These are phyloP conservation scores for Nosema granulosis DNA, from an alignment of 371 early-diverging fungal genomes.

Conservation along the genomic window DNA sequence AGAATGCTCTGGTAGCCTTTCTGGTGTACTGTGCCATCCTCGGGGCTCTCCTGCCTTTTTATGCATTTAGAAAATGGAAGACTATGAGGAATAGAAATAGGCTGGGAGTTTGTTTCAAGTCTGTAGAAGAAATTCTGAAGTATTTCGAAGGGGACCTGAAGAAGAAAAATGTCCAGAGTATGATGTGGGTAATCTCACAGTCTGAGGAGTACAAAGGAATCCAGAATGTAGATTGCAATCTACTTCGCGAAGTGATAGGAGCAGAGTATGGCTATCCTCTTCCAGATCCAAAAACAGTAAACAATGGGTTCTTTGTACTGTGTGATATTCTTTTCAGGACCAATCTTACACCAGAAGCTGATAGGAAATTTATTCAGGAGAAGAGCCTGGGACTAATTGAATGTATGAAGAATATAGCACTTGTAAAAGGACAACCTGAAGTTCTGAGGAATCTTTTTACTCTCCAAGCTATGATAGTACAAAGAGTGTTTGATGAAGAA, in stretches of 20 bases:
- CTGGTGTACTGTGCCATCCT: constrained; percentile 56
- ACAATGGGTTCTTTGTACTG: constrained; percentile 45
- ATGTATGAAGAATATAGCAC: constrained; percentile 35
- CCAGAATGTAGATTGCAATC: no score
- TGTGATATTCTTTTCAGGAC: constrained; percentile 51
- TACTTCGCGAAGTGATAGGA: constrained; percentile 35
- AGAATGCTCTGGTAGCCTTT: constrained; percentile 47
- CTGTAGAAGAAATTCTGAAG: constrained; percentile 44
- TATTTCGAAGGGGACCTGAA: constrained; percentile 47
- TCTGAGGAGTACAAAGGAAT: constrained; percentile 53
- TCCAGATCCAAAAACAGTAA: constrained; percentile 12
- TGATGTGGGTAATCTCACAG: constrained; percentile 40
- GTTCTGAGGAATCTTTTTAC: constrained; percentile 36
- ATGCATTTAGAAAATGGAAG: constrained; percentile 57
- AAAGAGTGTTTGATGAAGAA: constrained; percentile 58
- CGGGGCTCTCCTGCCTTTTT: constrained; percentile 56
- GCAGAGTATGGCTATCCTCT: constrained; percentile 46
- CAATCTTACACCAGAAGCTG: constrained; percentile 5
- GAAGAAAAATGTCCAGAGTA: constrained; percentile 13
- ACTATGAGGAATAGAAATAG: constrained; percentile 33
- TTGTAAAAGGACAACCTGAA: constrained; percentile 15
- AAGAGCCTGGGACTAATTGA: constrained; percentile 34
- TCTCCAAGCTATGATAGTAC: constrained; percentile 61
- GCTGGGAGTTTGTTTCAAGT: constrained; percentile 37
- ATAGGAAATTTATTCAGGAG: constrained; percentile 34